A percentile compares a stretch with the other conserved stretches of the same genome.
Evolutionary conservation across 495 filamentous ascomycete genomes (phyloP).

Genomic region (Niebla homalea): DNA sequence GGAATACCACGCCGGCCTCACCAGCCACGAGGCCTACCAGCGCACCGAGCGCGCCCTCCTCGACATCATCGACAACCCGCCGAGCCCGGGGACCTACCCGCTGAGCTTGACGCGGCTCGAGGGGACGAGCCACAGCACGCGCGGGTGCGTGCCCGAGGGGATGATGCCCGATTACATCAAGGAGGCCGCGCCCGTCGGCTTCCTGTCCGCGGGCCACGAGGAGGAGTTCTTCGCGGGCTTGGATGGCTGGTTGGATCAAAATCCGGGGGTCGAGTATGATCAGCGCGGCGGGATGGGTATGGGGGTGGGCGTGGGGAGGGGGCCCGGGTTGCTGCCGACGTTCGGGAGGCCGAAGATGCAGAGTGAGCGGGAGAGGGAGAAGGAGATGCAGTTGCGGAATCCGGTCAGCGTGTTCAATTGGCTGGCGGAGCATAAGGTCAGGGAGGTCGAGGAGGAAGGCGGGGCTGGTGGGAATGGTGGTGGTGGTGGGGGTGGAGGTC

Average conservation of each 20-base stretch:
- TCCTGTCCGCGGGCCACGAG: constrained; percentile 63
- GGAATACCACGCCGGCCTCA: constrained; percentile 28
- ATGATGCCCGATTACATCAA: constrained; percentile 19
- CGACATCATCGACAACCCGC: constrained; percentile 5
- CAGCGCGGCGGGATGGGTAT: constrained; percentile 18
- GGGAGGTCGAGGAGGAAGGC: constrained; percentile 50
- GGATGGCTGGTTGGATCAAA: constrained; percentile 49
- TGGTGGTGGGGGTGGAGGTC: background rate
- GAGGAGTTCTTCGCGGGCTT: constrained; percentile 64
- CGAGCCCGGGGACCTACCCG: background rate
- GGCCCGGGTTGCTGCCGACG: constrained; percentile 28
- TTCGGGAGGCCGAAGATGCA: constrained; percentile 4
- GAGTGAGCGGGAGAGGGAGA: constrained; percentile 33
- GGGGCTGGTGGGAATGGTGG: background rate
- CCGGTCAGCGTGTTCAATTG: constrained; percentile 83
- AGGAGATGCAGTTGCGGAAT: constrained; percentile 53
- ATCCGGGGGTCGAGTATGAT: constrained; percentile 25
- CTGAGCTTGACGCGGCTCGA: constrained; percentile 4
- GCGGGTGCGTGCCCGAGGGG: constrained; percentile 3
- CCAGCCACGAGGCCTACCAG: constrained; percentile 26
- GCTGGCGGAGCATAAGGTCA: constrained; percentile 69
- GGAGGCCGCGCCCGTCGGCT: constrained; percentile 25
- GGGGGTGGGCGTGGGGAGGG: constrained; percentile 17
- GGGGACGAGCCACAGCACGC: constrained; percentile 8
- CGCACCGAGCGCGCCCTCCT: constrained; percentile 24